These are phyloP conservation scores for Trichoderma aggressivum DNA, from an alignment of 2,329 filamentous ascomycete species.

Conservation along the genomic window DNA sequence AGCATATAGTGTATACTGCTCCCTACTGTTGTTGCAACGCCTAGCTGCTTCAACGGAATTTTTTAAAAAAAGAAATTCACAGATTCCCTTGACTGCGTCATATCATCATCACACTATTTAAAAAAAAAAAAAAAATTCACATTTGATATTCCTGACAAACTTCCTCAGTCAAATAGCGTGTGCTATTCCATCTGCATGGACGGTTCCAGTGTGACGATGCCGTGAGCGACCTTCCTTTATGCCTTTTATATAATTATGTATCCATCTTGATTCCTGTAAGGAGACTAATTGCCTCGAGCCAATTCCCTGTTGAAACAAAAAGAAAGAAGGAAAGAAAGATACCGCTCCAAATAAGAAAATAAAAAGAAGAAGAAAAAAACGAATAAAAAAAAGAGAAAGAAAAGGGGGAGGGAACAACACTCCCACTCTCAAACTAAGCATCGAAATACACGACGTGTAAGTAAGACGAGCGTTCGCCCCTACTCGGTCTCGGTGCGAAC, in stretches of 20 bases:
- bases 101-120: background rate
- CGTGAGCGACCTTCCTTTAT: background rate
- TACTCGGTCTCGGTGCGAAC: background rate
- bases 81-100: background rate
- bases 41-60: background rate
- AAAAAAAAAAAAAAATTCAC: background rate
- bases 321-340: background rate
- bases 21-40: background rate
- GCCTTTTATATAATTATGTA: background rate
- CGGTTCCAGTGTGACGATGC: background rate
- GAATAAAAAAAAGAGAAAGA: background rate
- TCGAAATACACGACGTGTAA: background rate
- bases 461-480: background rate
- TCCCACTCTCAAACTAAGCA: background rate
- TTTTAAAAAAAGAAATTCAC: conserved; percentile 2
- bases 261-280: background rate
- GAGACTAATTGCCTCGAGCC: background rate
- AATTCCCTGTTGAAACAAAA: background rate
- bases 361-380: background rate
- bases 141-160: background rate
- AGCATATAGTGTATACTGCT: conserved; percentile 22
- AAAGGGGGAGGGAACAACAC: background rate
- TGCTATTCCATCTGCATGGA: background rate
- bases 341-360: background rate
- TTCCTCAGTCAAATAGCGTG: background rate